A percentile compares a stretch with the other conserved stretches of the same genome.
These are phyloP conservation scores for Brasilioporus rufonigricans DNA, from an alignment of 768 basidiomycete species.

Conservation along the genomic window DNA sequence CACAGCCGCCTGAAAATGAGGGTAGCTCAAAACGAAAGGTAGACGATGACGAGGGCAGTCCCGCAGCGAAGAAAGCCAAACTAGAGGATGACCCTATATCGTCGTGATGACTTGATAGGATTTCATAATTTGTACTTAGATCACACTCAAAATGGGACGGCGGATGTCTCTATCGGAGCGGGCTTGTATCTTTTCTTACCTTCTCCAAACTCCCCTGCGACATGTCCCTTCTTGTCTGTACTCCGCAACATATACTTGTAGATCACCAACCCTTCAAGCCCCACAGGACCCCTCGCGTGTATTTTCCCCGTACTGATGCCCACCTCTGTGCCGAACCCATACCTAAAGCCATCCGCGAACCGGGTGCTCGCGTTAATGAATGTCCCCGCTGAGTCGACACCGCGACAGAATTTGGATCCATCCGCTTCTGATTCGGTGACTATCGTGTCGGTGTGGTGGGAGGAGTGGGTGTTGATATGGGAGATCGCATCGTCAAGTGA, in stretches of 20 bases:
- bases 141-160: constrained; percentile 22
- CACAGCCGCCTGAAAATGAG: constrained; percentile 34
- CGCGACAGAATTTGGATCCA: constrained; percentile 74
- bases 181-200: constrained; percentile 78
- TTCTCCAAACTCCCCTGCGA: constrained; percentile 81
- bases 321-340: constrained; percentile 97
- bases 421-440: constrained; percentile 74
- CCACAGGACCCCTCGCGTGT: constrained; percentile 95
- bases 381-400: constrained; percentile 89
- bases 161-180: constrained; percentile 21
- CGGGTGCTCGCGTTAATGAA: constrained; percentile 95
- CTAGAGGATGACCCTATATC: constrained; percentile 38
- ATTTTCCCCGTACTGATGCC: constrained; percentile 97
- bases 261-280: constrained; percentile 87
- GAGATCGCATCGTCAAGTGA: constrained; percentile 73
- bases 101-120: constrained; percentile 13
- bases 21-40: constrained; percentile 66
- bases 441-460: constrained; percentile 94
- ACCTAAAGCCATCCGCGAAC: constrained; percentile 95
- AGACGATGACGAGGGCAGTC: constrained; percentile 50
- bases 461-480: constrained; percentile 91
- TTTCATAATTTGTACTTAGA: background rate
- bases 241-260: constrained; percentile 96
- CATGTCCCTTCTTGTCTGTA: constrained; percentile 67
- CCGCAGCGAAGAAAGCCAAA: constrained; percentile 60